Percentiles rank a stretch among this genome's conserved stretches.
phyloP scores from a whole-genome alignment of 176 grass and related monocot genomes.

The Cocos nucifera region DNA sequence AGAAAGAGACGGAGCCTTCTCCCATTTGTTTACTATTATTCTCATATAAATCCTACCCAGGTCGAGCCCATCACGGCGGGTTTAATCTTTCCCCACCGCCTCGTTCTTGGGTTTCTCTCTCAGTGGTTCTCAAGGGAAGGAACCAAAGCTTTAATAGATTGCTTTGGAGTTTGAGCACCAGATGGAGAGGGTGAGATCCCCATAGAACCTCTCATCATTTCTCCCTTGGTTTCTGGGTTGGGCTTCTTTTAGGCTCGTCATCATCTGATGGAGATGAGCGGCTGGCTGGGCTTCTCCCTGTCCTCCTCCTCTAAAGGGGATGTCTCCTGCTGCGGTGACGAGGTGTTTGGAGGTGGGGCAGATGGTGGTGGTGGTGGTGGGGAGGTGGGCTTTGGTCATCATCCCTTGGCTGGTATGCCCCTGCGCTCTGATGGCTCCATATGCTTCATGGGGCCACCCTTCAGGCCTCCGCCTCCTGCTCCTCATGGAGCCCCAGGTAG shows the following conservation, averaged over 20 bases:
- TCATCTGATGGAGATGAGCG: constrained; percentile 11
- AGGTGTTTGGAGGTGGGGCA: not conserved
- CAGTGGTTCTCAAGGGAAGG: not conserved
- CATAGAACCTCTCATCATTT: not conserved
- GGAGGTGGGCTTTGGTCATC: not conserved
- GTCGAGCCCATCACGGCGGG: not conserved
- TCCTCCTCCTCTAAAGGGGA: constrained; percentile 1
- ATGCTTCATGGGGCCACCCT: constrained; percentile 15
- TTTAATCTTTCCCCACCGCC: not conserved
- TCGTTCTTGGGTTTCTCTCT: constrained; percentile 1
- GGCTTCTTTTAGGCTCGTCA: not conserved
- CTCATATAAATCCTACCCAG: not conserved
- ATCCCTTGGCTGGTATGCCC: constrained; percentile 8
- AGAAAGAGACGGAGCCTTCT: not conserved
- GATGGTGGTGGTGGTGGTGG: not conserved
- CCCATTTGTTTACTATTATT: not conserved
- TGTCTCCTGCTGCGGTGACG: not conserved
- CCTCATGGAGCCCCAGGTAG: constrained; percentile 17
- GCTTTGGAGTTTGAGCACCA: constrained; percentile 19
- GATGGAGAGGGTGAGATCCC: not conserved
- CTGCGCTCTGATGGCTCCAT: constrained; percentile 26
- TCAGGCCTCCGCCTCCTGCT: constrained; percentile 1
- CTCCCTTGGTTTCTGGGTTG: constrained; percentile 15
- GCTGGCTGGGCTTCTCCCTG: constrained; percentile 17
- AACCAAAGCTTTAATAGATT: not conserved